Conservation (phyloP, 768 basidiomycete species). For the Fomitopsis pulvina region DNA sequence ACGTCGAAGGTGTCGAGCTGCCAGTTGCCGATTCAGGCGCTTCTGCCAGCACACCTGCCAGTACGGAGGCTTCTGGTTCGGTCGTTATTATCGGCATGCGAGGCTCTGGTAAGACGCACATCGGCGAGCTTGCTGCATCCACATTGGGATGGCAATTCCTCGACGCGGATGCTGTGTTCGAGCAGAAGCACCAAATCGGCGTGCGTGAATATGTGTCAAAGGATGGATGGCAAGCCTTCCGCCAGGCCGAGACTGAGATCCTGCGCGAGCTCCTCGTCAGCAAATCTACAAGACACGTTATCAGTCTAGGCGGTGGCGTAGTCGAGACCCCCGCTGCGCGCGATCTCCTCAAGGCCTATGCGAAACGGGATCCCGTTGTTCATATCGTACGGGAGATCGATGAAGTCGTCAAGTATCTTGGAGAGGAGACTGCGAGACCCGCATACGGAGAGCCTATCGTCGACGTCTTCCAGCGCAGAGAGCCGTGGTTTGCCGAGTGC, state of each 20-base stretch:
- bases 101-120: conserved; percentile 89
- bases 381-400: conserved; percentile 76
- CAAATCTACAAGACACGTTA: conserved; percentile 55
- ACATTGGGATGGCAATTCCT: conserved; percentile 68
- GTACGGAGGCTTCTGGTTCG: conserved; percentile 37
- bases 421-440: conserved; percentile 70
- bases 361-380: conserved; percentile 65
- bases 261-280: conserved; percentile 60
- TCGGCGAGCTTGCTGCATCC: conserved; percentile 72
- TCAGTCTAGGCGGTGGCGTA: conserved; percentile 92
- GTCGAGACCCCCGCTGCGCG: conserved; percentile 81
- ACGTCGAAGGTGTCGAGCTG: conserved; percentile 81
- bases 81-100: conserved; percentile 92
- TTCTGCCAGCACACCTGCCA: conserved; percentile 34
- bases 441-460: conserved; percentile 82
- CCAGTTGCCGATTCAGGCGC: conserved; percentile 32
- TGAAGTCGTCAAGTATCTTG: conserved; percentile 78
- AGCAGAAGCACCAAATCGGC: conserved; percentile 48
- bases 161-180: conserved; percentile 84
- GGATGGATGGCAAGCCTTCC: conserved; percentile 88
- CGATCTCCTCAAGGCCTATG: conserved; percentile 62
- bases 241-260: conserved; percentile 65
- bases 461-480: conserved; percentile 79
- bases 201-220: conserved; percentile 75
- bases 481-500: conserved; percentile 83